These are phyloP conservation scores for Euphorbia pulcherrima DNA, from an alignment of 345 rosid species.

Conservation along the genomic window DNA sequence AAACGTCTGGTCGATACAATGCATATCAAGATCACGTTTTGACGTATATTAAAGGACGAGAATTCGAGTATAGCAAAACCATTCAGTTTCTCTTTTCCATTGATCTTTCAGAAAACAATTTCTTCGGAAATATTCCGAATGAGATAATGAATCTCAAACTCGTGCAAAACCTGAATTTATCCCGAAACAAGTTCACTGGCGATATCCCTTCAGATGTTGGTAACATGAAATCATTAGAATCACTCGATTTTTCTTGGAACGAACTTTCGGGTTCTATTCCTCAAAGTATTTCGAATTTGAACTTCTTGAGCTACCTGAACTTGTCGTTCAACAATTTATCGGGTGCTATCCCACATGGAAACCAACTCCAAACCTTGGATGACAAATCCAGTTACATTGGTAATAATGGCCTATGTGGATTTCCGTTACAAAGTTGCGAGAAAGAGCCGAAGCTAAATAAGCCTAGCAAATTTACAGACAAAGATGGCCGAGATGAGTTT, in stretches of 20 bases:
- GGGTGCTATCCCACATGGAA: conserved; percentile 35
- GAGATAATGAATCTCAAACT: conserved; percentile 16
- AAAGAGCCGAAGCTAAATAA: background rate
- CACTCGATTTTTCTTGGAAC: conserved; percentile 6
- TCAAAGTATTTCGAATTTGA: conserved; percentile 31
- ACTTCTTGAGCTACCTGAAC: conserved; percentile 30
- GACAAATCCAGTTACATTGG: conserved; percentile 17
- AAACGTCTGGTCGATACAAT: background rate
- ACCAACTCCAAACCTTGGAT: conserved; percentile 30
- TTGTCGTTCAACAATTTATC: conserved; percentile 47
- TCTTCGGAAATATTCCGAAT: conserved; percentile 36
- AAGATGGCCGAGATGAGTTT: background rate
- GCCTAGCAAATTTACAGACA: background rate
- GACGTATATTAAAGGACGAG: conserved; percentile 8
- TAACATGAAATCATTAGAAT: background rate
- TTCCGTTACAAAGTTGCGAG: conserved; percentile 15
- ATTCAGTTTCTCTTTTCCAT: conserved; percentile 18
- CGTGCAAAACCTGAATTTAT: conserved; percentile 10
- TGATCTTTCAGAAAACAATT: conserved; percentile 15
- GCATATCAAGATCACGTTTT: conserved; percentile 6
- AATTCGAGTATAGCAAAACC: conserved; percentile 3
- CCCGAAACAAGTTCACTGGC: background rate
- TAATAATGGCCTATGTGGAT: conserved; percentile 30
- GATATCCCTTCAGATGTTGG: background rate
- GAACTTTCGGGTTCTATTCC: conserved; percentile 5